Base-by-base conservation (phyloP, 306 rosid species). In the Rosa lucieae region DNA sequence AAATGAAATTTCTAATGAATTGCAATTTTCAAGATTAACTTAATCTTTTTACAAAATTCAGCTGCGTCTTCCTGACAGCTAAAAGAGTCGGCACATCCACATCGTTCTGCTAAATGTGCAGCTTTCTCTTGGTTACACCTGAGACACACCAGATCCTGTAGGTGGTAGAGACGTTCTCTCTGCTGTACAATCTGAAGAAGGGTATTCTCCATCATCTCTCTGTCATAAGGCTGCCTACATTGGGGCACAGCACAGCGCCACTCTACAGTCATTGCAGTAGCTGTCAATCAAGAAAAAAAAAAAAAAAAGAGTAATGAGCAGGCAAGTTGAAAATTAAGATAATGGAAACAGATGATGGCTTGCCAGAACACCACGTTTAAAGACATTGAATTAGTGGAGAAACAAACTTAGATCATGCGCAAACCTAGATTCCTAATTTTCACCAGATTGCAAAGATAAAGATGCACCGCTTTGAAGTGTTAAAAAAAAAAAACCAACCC, bases 221-320 rank as follows among this genome's bases (percentile, higher is more conserved):
- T 85, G 82, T 95, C 89, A 79, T 95, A 92, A 44, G 97, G 98
- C 74, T 95, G 98, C 59, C 92, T 94, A 48, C 99, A 95, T 77
- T 91, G 99, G 17, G 95, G 92, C 82, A 91, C 92, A 12, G 87
- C 91, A 73, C 99, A 95, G 46, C 77, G 83, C 99, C 98, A 92
- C 84, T 95, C 94, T 87, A 83, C 98, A 92, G 73, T 92, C 97
- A 42, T 89, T 88, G 74, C 97, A 94, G 82, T 90, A 92, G 89
- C 98, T 94, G 92, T 37, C 59, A 49, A 71, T 47, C 61, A 48
- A 37, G 49, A 29, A 29, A 29, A 29, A 29, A 29, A 29, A 29
- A 29, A 29, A 29, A 29, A 77, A 44, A 48, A 11, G 70, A 23
- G 70, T 78, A 51, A 32, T 26, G 26, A 55, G 68, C 40, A 53